Base-by-base conservation (phyloP, 441 rosid species). In the Erodium moschatum region DNA sequence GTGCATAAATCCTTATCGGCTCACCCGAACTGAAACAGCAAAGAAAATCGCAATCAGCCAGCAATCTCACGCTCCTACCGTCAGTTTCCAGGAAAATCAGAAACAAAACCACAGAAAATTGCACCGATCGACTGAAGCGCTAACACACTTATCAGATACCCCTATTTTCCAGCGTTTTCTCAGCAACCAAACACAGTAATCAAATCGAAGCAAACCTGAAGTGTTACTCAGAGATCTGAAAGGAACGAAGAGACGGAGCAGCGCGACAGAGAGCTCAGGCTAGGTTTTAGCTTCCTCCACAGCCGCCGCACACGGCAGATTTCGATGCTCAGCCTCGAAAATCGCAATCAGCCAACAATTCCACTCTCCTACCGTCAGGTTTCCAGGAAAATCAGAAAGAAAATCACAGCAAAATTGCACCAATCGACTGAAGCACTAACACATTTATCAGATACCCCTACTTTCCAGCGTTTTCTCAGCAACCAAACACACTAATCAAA, bases 381-480 rank as follows among this genome's bases (percentile, higher is more conserved):
- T 11, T 58, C 29, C 63, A 11, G 21, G 5, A 58, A 58, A 19
- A 19, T 2, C 13, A 20, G 1, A 58, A 58, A 58, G 13, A 58
- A 58, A 58, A 19, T 6, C 20, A 18, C 61, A 5, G 21, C 0
- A 20, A 20, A 58, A 8, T 20, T 58, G 7, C 63, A 19, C 63
- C 27, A 29, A 56, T 19, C 13, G 9, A 56, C 9, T 7, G 5
- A 58, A 58, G 19, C 48, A 13, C 48, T 42, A 42, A 1, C 38
- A 33, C 38, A 33, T 33, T 33, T 33, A 33, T 1, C 38, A 33
- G 5, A 33, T 3, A 33, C 13, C 48, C 13, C 48, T 8, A 42
- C 48, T 42, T 42, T 42, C 63, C 31, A 58, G 63, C 29, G 63
- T 20, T 58, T 58, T 58, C 31, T 58, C 63, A 9, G 63, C 63